These are phyloP conservation scores for Phialophora macrospora DNA, from an alignment of 2,329 filamentous ascomycete genomes.

Conservation along the genomic window DNA sequence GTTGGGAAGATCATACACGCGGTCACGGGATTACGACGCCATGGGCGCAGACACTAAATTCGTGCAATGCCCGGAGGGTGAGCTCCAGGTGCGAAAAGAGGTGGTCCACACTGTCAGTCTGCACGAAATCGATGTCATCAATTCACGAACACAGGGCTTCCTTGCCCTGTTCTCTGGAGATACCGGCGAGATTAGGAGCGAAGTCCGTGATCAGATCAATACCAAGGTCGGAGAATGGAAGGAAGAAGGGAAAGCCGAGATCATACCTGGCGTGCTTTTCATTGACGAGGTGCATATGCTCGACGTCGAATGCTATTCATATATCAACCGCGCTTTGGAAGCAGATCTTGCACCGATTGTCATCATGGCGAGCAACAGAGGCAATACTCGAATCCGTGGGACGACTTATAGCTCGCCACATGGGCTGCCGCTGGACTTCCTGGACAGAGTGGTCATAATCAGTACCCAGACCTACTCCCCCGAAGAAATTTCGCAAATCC, in stretches of 20 bases:
- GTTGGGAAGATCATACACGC: slow-evolving; percentile 89
- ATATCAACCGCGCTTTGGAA: slow-evolving; percentile 95
- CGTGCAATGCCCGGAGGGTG: slow-evolving; percentile 94
- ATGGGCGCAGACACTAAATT: slow-evolving; percentile 99
- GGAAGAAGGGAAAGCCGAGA: slow-evolving; percentile 98
- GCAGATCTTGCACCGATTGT: slow-evolving; percentile 94
- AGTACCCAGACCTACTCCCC: slow-evolving; percentile 82
- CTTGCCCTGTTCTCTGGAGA: slow-evolving; percentile 96
- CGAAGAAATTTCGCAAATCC: slow-evolving; percentile 89
- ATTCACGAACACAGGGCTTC: slow-evolving; percentile 98
- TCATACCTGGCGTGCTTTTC: slow-evolving; percentile 95
- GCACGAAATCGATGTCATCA: slow-evolving; percentile 99
- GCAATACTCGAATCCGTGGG: slow-evolving; percentile 86
- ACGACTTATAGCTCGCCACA: slow-evolving; percentile 94
- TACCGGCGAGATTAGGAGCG: slow-evolving; percentile 95
- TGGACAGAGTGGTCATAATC: slow-evolving; percentile 95
- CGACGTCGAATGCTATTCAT: slow-evolving; percentile 98
- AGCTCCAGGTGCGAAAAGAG: slow-evolving; percentile 95
- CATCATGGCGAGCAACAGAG: slow-evolving; percentile 98
- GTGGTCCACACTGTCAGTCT: slow-evolving; percentile 95
- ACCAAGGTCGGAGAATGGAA: slow-evolving; percentile 99
- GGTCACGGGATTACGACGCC: slow-evolving; percentile 96
- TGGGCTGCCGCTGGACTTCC: slow-evolving; percentile 90
- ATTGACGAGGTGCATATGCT: slow-evolving; percentile 99
- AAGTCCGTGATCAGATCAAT: slow-evolving; percentile 98